phyloP scores from a whole-genome alignment of 306 rosid species.

The Alnus glutinosa region DNA sequence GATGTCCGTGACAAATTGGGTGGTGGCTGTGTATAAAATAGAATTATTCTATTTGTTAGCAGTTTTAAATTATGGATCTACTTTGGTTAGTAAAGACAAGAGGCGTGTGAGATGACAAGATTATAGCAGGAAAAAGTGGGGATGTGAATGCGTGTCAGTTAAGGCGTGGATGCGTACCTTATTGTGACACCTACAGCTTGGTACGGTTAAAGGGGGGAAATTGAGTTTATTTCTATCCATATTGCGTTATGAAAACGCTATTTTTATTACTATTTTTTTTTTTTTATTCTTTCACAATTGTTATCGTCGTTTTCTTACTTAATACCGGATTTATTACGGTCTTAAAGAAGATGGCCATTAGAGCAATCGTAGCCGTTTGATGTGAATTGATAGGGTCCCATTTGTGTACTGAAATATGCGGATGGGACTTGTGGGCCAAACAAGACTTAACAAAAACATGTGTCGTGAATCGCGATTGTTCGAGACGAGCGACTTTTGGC shows the following conservation, averaged over 20 bases:
- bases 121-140: slow-evolving; percentile 3
- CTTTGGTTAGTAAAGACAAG: slow-evolving; percentile 11
- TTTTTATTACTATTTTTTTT: too few relatives aligned
- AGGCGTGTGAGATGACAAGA: background rate
- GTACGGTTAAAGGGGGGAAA: background rate
- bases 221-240: too few relatives aligned
- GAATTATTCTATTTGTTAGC: background rate
- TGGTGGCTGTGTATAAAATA: too few relatives aligned
- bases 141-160: slow-evolving; percentile 25
- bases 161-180: background rate
- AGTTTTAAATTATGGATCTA: slow-evolving; percentile 4
- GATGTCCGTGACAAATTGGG: background rate
- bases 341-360: too few relatives aligned
- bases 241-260: too few relatives aligned
- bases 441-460: too few relatives aligned
- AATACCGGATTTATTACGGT: too few relatives aligned
- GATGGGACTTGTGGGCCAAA: background rate
- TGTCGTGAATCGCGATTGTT: background rate
- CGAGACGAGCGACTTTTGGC: background rate
- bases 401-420: background rate
- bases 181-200: slow-evolving; percentile 2
- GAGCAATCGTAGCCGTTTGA: background rate
- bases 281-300: too few relatives aligned
- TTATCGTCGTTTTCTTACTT: too few relatives aligned
- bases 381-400: background rate